Evolutionary conservation across 2,329 filamentous ascomycete species (phyloP).

Genomic region (Alternaria panax): DNA sequence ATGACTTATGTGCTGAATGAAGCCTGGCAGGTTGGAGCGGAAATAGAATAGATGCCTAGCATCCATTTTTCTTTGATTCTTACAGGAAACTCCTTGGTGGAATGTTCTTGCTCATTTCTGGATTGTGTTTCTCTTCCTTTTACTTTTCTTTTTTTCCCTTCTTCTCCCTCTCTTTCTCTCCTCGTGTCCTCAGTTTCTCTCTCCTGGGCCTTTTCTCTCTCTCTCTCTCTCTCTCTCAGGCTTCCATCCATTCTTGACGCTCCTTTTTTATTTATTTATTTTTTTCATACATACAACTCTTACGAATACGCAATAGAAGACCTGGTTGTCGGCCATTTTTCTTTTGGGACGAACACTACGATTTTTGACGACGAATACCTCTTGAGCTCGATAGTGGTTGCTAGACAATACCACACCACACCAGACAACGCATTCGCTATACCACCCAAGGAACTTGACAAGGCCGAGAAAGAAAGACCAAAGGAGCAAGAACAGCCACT

Average conservation of each 20-base stretch:
- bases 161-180: background rate
- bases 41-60: background rate
- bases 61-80: background rate
- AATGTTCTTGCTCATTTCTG: no score
- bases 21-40: background rate
- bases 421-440: background rate
- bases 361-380: background rate
- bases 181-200: background rate
- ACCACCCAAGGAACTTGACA: no score
- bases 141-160: no score
- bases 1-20: background rate
- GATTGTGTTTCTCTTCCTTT: no score
- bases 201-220: no score
- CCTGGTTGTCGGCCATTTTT: background rate
- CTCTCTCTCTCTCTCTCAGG: background rate
- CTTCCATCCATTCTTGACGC: background rate
- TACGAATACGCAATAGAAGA: background rate
- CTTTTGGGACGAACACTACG: background rate
- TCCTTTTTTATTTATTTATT: background rate
- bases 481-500: background rate
- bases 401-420: background rate
- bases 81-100: no score
- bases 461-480: background rate
- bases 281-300: no score
- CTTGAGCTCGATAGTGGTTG: background rate